phyloP scores from a whole-genome alignment of 208 protist species.

The Plasmodiophora brassicae region DNA sequence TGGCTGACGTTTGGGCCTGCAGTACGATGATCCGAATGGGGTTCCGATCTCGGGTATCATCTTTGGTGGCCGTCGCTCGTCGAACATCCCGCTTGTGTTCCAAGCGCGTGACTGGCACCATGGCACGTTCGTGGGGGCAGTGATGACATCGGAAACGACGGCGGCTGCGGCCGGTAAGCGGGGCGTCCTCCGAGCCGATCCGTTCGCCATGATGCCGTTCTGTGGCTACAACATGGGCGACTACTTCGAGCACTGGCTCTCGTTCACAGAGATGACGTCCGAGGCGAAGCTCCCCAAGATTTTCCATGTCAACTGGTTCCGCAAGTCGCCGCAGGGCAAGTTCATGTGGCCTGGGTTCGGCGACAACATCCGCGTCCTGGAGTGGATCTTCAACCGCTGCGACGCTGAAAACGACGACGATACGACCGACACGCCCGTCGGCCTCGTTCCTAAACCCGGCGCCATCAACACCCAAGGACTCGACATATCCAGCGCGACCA shows the following conservation, averaged over 20 bases:
- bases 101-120: slow-evolving; percentile 68
- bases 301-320: slow-evolving; percentile 76
- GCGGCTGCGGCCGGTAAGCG: slow-evolving; percentile 58
- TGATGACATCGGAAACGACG: slow-evolving; percentile 63
- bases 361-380: slow-evolving; percentile 60
- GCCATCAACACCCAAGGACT: too few species aligned
- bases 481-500: too few species aligned
- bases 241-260: slow-evolving; percentile 72
- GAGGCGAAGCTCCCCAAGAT: slow-evolving; percentile 58
- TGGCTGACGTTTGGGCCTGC: too few species aligned
- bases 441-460: too few species aligned
- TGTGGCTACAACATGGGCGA: slow-evolving; percentile 75
- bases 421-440: too few species aligned
- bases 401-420: too few species aligned
- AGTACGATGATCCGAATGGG: slow-evolving; percentile 55
- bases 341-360: slow-evolving; percentile 75
- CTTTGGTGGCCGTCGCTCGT: slow-evolving; percentile 65
- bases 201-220: slow-evolving; percentile 75
- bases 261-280: not conserved
- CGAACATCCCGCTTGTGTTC: slow-evolving; percentile 64
- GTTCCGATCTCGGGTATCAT: slow-evolving; percentile 70
- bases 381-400: slow-evolving; percentile 40
- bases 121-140: slow-evolving; percentile 65
- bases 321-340: slow-evolving; percentile 45
- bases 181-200: slow-evolving; percentile 62